Base-by-base conservation (phyloP, 768 basidiomycete species). In the Russula vinacea region DNA sequence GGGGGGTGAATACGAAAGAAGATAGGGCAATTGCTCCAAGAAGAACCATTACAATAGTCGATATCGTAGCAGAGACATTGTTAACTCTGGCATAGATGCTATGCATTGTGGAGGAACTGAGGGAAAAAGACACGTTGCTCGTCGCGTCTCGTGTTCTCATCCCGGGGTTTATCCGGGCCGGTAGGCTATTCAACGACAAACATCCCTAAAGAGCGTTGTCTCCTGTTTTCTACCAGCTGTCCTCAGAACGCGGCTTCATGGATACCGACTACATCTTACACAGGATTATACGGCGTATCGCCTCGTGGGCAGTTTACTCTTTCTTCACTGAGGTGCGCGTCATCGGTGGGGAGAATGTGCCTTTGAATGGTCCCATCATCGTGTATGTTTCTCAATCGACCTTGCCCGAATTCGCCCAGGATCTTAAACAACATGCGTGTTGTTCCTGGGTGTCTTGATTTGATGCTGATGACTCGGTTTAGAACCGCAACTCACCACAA, bases 261-360 rank as follows among this genome's bases (percentile, higher is more conserved):
- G 66, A 77, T 16, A 73, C 79, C 50, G 60, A 74, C 44, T 76
- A 77, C 65, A 50, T 82, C 50, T 74, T 88, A 64, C 94, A 96
- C 77, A 80, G 83, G 54, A 71, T 90, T 42, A 80, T 97, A 64
- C 85, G 90, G 59, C 77, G 77, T 51, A 75, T 94, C 55, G 89
- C 94, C 26, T 77, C 81, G 37, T 84, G 85, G 76, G 89, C 92
- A 2, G 82, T 92, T 13, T 80, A 84, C 73, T 88, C 90, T 6
- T 98, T 98, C 80, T 98, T 96, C 80, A 84, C 84, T 0, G 89
- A 93, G 74, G 83, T 97, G 54, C 87, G 85, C 70, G 85, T 97
- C 63, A 83, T 96, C 65, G 93, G 92, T 55, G 85, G 82, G 47
- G 93, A 96, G 74, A 88, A 95, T 73, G 92, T 98, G 16, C 94